A percentile compares a stretch with the other conserved stretches of the same genome.
These are phyloP conservation scores for Suhomyces panamericanus DNA, from an alignment of 1,139 yeast species.

Conservation along the genomic window DNA sequence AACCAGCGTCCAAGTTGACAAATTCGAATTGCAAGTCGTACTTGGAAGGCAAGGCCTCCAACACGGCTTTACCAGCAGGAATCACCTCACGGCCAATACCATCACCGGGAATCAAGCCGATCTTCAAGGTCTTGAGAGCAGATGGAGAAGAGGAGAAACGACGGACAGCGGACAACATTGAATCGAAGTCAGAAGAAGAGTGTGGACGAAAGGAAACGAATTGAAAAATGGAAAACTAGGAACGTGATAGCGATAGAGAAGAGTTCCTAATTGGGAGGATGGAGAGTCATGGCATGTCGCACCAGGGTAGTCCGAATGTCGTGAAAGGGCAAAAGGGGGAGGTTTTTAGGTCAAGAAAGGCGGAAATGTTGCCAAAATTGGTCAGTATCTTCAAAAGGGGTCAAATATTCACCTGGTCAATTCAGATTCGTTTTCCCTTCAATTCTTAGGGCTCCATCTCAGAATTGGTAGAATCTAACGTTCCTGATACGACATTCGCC, in stretches of 20 bases:
- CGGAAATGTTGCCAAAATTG: no score
- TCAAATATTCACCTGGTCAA: no score
- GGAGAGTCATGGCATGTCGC: not conserved
- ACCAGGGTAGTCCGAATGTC: no score
- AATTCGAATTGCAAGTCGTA: constrained; percentile 82
- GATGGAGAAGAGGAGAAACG: constrained; percentile 42
- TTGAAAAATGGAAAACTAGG: not conserved
- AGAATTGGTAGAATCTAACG: no score
- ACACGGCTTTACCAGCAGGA: constrained; percentile 86
- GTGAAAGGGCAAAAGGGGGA: no score
- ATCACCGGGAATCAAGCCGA: constrained; percentile 89
- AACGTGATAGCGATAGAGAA: not conserved
- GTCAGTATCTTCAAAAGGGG: no score
- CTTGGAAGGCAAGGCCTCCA: constrained; percentile 75
- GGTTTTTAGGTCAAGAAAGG: no score
- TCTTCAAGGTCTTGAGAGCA: constrained; percentile 39
- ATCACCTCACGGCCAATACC: constrained; percentile 98
- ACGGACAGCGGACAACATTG: constrained; percentile 24
- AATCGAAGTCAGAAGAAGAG: not conserved
- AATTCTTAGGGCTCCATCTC: no score
- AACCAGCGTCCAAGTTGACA: constrained; percentile 89
- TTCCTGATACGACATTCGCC: constrained; percentile 3
- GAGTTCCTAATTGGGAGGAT: constrained; percentile 5
- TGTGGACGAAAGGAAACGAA: not conserved
- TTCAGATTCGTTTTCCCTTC: no score